A percentile compares a stretch with the other conserved stretches of the same genome.
phyloP scores from a whole-genome alignment of 495 filamentous ascomycete genomes.

The Darksidea phi region DNA sequence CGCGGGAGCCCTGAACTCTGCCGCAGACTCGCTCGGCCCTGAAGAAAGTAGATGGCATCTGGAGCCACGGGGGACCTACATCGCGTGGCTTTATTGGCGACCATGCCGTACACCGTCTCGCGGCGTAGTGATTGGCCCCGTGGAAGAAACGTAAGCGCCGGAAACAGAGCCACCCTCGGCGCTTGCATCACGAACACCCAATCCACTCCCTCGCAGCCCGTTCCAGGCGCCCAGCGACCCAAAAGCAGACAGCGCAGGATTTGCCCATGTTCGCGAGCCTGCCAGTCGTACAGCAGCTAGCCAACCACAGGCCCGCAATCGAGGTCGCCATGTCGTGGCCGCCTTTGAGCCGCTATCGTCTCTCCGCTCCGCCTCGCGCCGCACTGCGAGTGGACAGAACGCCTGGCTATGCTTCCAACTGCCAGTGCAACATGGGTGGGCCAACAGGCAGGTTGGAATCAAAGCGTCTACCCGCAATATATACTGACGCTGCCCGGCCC shows the following conservation, averaged over 20 bases:
- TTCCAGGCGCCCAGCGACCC: slow-evolving; percentile 26
- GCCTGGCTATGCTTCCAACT: slow-evolving; percentile 20
- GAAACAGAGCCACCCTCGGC: slow-evolving; percentile 28
- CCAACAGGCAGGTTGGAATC: neutral
- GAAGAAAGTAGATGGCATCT: neutral
- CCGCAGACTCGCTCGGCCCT: slow-evolving; percentile 7
- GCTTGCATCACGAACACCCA: slow-evolving; percentile 21
- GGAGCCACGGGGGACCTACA: neutral
- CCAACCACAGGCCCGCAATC: slow-evolving; percentile 19
- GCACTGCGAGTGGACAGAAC: slow-evolving; percentile 29
- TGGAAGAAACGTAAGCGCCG: slow-evolving; percentile 6
- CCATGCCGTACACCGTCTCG: slow-evolving; percentile 7
- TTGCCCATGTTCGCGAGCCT: slow-evolving; percentile 6
- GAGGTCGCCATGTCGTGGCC: slow-evolving; percentile 34
- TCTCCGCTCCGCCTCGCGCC: slow-evolving; percentile 2
- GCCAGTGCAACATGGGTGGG: slow-evolving; percentile 23
- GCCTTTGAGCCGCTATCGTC: slow-evolving; percentile 29
- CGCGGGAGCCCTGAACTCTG: neutral
- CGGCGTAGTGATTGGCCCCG: slow-evolving; percentile 22
- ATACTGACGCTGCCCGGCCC: slow-evolving; percentile 20
- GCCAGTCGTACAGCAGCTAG: neutral
- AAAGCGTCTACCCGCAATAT: slow-evolving; percentile 32
- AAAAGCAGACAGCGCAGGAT: slow-evolving; percentile 21
- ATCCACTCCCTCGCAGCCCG: slow-evolving; percentile 3
- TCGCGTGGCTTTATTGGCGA: slow-evolving; percentile 21